These are phyloP conservation scores for Cercospora zeae-maydis DNA, from an alignment of 2,329 filamentous ascomycete species.

Conservation along the genomic window DNA sequence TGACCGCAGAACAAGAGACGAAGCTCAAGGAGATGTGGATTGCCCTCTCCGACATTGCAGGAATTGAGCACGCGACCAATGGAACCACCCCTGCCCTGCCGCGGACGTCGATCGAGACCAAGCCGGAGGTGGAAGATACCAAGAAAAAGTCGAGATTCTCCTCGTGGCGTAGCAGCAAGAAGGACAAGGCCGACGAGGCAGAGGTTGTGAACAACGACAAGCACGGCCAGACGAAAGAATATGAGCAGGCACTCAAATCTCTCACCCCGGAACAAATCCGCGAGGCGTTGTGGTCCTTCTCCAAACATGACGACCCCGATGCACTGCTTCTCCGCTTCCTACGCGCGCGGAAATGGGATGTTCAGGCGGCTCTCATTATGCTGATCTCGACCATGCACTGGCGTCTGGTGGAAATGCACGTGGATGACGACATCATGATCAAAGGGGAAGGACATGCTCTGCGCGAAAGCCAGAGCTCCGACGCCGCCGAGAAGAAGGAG, in stretches of 20 bases:
- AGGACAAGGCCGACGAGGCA: slow-evolving; percentile 53
- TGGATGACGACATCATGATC: slow-evolving; percentile 82
- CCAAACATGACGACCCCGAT: slow-evolving; percentile 93
- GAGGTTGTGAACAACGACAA: slow-evolving; percentile 70
- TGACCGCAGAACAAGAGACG: slow-evolving; percentile 83
- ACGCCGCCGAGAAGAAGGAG: slow-evolving; percentile 62
- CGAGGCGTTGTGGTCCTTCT: slow-evolving; percentile 83
- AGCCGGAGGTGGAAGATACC: slow-evolving; percentile 30
- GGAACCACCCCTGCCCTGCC: slow-evolving; percentile 24
- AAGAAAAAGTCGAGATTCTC: slow-evolving; percentile 74
- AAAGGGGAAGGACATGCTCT: slow-evolving; percentile 69
- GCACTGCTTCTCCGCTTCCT: slow-evolving; percentile 77
- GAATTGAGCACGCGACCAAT: slow-evolving; percentile 45
- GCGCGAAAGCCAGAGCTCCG: slow-evolving; percentile 55
- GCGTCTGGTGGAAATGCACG: slow-evolving; percentile 76
- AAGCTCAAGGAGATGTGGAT: slow-evolving; percentile 88
- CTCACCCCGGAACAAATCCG: slow-evolving; percentile 75
- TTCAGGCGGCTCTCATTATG: slow-evolving; percentile 91
- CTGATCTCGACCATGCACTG: slow-evolving; percentile 90
- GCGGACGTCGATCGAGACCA: slow-evolving; percentile 14
- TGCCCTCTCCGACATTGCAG: slow-evolving; percentile 70
- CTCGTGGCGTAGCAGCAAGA: slow-evolving; percentile 65
- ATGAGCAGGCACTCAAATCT: slow-evolving; percentile 73
- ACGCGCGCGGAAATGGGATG: slow-evolving; percentile 90
- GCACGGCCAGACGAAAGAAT: slow-evolving; percentile 84